A percentile compares a stretch with the other conserved stretches of the same genome.
phyloP scores from a whole-genome alignment of 176 grass and related monocot species.

The Neostapfia colusana region DNA sequence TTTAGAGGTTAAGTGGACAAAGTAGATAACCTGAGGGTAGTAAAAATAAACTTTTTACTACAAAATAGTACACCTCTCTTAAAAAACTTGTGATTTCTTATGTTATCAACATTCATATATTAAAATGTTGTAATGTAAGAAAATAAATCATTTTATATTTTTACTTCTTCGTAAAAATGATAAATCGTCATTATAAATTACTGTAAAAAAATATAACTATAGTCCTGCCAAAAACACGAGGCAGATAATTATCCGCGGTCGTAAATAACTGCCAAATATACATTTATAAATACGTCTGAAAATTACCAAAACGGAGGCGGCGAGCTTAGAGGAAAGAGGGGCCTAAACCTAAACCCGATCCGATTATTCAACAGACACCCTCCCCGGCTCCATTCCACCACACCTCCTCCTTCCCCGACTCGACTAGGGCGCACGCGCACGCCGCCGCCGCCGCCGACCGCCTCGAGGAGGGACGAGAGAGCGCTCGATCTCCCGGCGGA shows the following conservation, averaged over 20 bases:
- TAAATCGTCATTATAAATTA: too few relatives aligned
- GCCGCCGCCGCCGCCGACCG: not conserved
- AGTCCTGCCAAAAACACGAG: not conserved
- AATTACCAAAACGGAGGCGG: not conserved
- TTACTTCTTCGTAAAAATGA: too few relatives aligned
- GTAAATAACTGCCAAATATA: not conserved
- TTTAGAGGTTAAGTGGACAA: too few relatives aligned
- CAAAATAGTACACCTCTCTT: too few relatives aligned
- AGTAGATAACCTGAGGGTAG: too few relatives aligned
- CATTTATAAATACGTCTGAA: not conserved
- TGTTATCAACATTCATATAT: too few relatives aligned
- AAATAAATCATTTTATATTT: too few relatives aligned
- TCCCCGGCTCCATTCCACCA: conserved; percentile 21
- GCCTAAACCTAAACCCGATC: conserved; percentile 38
- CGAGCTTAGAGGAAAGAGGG: not conserved
- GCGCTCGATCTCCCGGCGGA: conserved; percentile 1
- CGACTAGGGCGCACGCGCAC: conserved; percentile 19
- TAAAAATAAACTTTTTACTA: too few relatives aligned
- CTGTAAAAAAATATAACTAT: too few relatives aligned
- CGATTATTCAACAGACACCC: conserved; percentile 35
- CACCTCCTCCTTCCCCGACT: conserved; percentile 7
- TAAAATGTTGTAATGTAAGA: too few relatives aligned
- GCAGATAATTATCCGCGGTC: not conserved
- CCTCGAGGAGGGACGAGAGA: not conserved
- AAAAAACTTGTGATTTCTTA: too few relatives aligned